phyloP scores from a whole-genome alignment of 768 basidiomycete species.

The Mycena epipterygia region DNA sequence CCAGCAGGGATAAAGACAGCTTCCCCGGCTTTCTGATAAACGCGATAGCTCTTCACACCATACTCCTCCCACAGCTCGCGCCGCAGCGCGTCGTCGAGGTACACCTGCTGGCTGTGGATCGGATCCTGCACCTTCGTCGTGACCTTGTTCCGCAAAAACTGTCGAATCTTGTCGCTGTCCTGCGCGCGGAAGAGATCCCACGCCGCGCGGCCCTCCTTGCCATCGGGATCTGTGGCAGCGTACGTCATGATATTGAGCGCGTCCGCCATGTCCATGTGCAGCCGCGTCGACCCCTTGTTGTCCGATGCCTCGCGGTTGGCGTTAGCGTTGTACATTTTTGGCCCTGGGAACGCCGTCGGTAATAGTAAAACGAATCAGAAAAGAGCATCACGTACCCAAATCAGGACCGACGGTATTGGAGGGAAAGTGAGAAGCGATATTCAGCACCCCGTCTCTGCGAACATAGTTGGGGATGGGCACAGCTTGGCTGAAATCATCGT shows the following conservation, averaged over 20 bases:
- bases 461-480: slow-evolving; percentile 93
- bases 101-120: slow-evolving; percentile 92
- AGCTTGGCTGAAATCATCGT: slow-evolving; percentile 84
- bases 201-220: slow-evolving; percentile 83
- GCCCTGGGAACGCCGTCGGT: slow-evolving; percentile 65
- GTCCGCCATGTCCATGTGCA: slow-evolving; percentile 97
- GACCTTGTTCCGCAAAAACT: slow-evolving; percentile 78
- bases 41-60: slow-evolving; percentile 83
- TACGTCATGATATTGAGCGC: slow-evolving; percentile 94
- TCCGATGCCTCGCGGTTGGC: slow-evolving; percentile 71
- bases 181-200: slow-evolving; percentile 93
- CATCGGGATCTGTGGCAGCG: slow-evolving; percentile 67
- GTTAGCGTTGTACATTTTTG: slow-evolving; percentile 96
- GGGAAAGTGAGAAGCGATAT: slow-evolving; percentile 93
- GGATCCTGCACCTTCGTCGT: slow-evolving; percentile 77
- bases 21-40: slow-evolving; percentile 93
- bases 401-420: slow-evolving; percentile 84
- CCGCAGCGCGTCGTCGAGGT: slow-evolving; percentile 79
- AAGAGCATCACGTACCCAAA: slow-evolving; percentile 63
- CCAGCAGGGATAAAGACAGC: slow-evolving; percentile 97
- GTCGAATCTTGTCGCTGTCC: slow-evolving; percentile 83
- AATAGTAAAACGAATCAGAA: not conserved
- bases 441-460: slow-evolving; percentile 89
- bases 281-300: slow-evolving; percentile 86
- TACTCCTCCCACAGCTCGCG: slow-evolving; percentile 74